Percentiles rank a stretch among this genome's conserved stretches.
These are phyloP conservation scores for Hymenoscyphus fructigenus DNA, from an alignment of 2,329 filamentous ascomycete species.

Conservation along the genomic window DNA sequence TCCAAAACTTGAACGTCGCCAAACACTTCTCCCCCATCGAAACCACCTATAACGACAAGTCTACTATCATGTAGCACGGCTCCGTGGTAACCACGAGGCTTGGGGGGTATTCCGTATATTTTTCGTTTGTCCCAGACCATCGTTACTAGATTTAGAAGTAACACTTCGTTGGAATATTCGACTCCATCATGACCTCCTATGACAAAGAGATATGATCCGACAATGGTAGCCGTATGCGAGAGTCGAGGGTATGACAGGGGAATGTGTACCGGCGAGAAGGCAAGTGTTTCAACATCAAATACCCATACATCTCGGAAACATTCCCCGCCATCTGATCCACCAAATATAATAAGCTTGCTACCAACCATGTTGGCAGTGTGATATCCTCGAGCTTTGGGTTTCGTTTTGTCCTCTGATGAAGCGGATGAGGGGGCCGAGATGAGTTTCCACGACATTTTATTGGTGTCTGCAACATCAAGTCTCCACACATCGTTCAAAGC, in stretches of 20 bases:
- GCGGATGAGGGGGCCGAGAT: conserved; percentile 46
- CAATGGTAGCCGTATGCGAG: conserved; percentile 67
- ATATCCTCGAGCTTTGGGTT: conserved; percentile 65
- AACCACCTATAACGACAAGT: conserved; percentile 64
- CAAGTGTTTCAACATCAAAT: conserved; percentile 63
- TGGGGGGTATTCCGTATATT: conserved; percentile 63
- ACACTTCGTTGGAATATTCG: conserved; percentile 68
- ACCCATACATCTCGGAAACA: conserved; percentile 75
- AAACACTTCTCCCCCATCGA: conserved; percentile 67
- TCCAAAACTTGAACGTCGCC: conserved; percentile 67
- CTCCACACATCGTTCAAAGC: conserved; percentile 72
- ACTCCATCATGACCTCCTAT: conserved; percentile 69
- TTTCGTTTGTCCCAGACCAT: conserved; percentile 71
- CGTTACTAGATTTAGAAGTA: conserved; percentile 67
- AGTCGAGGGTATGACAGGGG: conserved; percentile 62
- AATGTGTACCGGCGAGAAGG: conserved; percentile 60
- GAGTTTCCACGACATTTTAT: conserved; percentile 67
- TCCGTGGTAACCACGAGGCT: conserved; percentile 65
- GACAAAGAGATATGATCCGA: conserved; percentile 69
- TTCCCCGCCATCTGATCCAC: conserved; percentile 68
- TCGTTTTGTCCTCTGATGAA: conserved; percentile 47
- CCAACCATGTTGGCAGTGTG: conserved; percentile 74
- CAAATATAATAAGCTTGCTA: conserved; percentile 69
- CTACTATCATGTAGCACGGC: conserved; percentile 65
- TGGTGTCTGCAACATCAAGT: conserved; percentile 65